A percentile compares a stretch with the other conserved stretches of the same genome.
phyloP scores from a whole-genome alignment of 2,329 filamentous ascomycete species.

The Fusarium redolens region DNA sequence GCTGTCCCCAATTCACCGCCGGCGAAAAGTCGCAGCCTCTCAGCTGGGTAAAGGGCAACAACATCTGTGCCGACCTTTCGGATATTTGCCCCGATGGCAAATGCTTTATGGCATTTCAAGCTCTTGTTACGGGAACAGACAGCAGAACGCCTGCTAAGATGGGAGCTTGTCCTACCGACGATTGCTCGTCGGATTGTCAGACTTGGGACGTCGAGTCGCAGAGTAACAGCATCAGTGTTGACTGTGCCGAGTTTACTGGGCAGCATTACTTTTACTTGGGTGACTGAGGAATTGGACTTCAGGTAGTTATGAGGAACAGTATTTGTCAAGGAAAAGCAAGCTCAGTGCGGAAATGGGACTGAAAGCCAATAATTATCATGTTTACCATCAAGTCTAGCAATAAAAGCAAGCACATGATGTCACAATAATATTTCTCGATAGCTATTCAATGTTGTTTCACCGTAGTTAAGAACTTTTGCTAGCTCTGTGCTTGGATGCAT shows the following conservation, averaged over 20 bases:
- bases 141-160: background rate
- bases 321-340: too few species aligned
- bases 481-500: too few species aligned
- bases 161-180: background rate
- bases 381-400: background rate
- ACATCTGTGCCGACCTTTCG: constrained; percentile 14
- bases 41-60: background rate
- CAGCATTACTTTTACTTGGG: constrained; percentile 17
- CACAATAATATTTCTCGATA: background rate
- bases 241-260: constrained; percentile 9
- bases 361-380: too few species aligned
- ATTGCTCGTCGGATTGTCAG: constrained; percentile 1
- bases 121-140: background rate
- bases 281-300: background rate
- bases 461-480: too few species aligned
- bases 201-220: constrained; percentile 3
- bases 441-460: too few species aligned
- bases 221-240: background rate
- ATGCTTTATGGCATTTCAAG: constrained; percentile 10
- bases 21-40: background rate
- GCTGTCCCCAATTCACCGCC: background rate
- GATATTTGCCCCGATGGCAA: constrained; percentile 2
- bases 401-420: too few species aligned
- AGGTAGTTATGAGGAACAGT: too few species aligned
- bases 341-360: background rate